phyloP scores from a whole-genome alignment of 257 asterid genomes.

The Cordia subcordata region DNA sequence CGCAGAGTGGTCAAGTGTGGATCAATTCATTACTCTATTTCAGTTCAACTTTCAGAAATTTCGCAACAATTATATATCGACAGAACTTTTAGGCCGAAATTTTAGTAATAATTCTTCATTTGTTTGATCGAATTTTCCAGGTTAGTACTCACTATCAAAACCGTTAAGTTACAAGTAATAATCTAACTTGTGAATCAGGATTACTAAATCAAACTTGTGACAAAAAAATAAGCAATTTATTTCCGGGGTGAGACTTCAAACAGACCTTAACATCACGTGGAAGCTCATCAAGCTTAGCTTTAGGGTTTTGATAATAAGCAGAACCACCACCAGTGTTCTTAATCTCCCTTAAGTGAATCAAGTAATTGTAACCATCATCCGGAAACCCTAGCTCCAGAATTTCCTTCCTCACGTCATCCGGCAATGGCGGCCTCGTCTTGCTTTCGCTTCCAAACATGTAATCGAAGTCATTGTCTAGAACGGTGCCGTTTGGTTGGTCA shows the following conservation, averaged over 20 bases:
- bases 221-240: not conserved
- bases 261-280: conserved; percentile 80
- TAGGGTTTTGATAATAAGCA: conserved; percentile 65
- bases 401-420: conserved; percentile 72
- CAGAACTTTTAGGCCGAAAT: no score
- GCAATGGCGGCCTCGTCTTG: conserved; percentile 27
- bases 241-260: no score
- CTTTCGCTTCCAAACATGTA: conserved; percentile 9
- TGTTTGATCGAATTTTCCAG: no score
- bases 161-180: no score
- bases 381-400: conserved; percentile 90
- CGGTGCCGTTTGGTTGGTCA: conserved; percentile 6
- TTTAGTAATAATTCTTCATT: no score
- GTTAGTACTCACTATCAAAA: no score
- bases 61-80: no score
- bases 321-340: conserved; percentile 90
- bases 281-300: conserved; percentile 45
- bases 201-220: no score
- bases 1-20: no score
- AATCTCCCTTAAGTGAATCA: conserved; percentile 77
- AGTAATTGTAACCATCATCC: conserved; percentile 91
- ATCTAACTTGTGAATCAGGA: no score
- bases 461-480: conserved; percentile 5
- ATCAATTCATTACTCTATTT: no score
- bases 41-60: no score